Evolutionary conservation across 495 filamentous ascomycete genomes (phyloP).

Genomic region (Pyrenula massariospora): DNA sequence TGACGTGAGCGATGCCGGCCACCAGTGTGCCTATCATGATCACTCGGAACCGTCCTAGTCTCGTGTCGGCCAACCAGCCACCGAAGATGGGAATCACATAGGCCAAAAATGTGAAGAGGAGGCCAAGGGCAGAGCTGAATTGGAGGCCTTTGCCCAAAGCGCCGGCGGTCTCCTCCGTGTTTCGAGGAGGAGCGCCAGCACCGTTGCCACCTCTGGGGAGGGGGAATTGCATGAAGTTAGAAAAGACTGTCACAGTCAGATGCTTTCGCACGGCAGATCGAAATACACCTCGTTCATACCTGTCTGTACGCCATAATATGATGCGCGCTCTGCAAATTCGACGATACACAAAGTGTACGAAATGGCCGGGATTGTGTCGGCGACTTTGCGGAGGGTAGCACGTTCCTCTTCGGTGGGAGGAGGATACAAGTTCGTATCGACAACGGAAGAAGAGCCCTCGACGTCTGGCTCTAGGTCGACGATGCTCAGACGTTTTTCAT

Average conservation of each 20-base stretch:
- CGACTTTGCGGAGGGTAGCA: conserved; percentile 40
- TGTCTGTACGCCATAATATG: conserved; percentile 36
- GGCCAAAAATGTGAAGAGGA: conserved; percentile 48
- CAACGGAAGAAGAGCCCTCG: conserved; percentile 2
- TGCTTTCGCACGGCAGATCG: no score
- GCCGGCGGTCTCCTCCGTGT: conserved; percentile 41
- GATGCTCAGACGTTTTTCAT: not conserved
- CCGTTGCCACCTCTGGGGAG: conserved; percentile 48
- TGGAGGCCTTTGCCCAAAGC: conserved; percentile 47
- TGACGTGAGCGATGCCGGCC: conserved; percentile 54
- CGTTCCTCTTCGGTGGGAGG: conserved; percentile 47
- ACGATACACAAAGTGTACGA: conserved; percentile 44
- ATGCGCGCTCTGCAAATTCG: conserved; percentile 47
- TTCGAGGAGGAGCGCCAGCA: conserved; percentile 44
- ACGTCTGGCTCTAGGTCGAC: not conserved
- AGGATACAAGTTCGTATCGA: conserved; percentile 23
- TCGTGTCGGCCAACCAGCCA: conserved; percentile 46
- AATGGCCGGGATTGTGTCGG: conserved; percentile 33
- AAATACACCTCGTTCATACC: no score
- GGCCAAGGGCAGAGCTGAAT: conserved; percentile 43
- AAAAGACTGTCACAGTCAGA: conserved; percentile 32
- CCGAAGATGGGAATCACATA: conserved; percentile 48
- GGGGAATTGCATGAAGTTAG: conserved; percentile 45
- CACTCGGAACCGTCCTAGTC: conserved; percentile 36
- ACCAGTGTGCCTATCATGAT: conserved; percentile 51